Evolutionary conservation across 768 basidiomycete genomes (phyloP), one percentile per base, ranked within the genome.

Genomic region (Lactarius deliciosus): DNA sequence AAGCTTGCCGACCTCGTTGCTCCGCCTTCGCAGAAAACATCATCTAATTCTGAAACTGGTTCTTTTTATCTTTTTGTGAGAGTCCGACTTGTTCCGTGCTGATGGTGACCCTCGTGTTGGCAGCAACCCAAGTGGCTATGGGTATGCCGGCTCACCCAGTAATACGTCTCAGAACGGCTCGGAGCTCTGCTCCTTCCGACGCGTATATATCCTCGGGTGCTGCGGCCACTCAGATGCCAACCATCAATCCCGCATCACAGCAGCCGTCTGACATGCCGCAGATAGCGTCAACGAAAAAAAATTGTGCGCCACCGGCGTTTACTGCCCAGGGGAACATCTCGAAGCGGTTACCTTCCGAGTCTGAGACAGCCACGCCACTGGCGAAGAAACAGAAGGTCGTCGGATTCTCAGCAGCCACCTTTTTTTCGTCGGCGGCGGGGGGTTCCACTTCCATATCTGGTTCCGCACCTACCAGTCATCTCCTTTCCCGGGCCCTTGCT

Each of bases 1-100:
- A 88, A 81, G 72, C 73, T 85, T 34, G 59, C 43, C 5, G 73
- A 59, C 59, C 43, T 47, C 56, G 59, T 50, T 1, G 64, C 61
- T 34, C 57, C 22, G 7, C 9, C 41, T 28, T 2, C 28, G 16
- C 45, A 34, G 16, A 66, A n/a, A 18, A 25, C 43, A 9, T 47
- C 3, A 43, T n/a, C 22, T 40, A 36, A 41, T 10, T n/a, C 30
- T 28, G 34, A 60, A 28, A 9, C 22, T 16, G 28, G 36, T 36
- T 2, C 38, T 32, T 18, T 22, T 50, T 47, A 13, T 30, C 32
- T 36, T 38, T 3, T 55, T 25, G 47, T 28, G n/a, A 13, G 57
- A 34, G 7, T 30, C 30, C 8, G 50, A 40, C 38, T 11, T 47
- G 6, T 59, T 32, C 30, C 47, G 2, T 9, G 32, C 54, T 61